A percentile compares a stretch with the other conserved stretches of the same genome.
Evolutionary conservation across 2,329 filamentous ascomycete genomes (phyloP).

Genomic region (Diaporthe ampelina): DNA sequence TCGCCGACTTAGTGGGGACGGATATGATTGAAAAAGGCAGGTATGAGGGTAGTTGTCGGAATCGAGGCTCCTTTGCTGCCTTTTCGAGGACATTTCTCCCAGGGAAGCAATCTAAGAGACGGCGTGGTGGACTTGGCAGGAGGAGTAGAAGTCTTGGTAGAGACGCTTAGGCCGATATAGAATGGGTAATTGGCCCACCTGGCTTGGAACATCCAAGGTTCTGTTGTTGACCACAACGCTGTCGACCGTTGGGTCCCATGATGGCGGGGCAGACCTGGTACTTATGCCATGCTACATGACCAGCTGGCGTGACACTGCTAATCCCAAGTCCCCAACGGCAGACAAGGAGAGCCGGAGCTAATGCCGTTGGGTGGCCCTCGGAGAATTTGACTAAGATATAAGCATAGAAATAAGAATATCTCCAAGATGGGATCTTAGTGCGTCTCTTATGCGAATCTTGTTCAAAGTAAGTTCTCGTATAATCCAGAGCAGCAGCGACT

Average conservation of each 20-base stretch:
- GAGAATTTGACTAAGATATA: background rate
- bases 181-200: slow-evolving; percentile 1
- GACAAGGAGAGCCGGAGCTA: slow-evolving; percentile 6
- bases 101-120: slow-evolving; percentile 21
- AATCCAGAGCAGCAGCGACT: background rate
- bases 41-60: slow-evolving; percentile 8
- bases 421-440: background rate
- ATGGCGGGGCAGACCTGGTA: background rate
- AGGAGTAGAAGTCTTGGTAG: slow-evolving; percentile 23
- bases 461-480: background rate
- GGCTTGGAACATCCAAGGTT: slow-evolving; percentile 10
- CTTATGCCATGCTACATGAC: background rate
- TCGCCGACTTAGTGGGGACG: slow-evolving; percentile 9
- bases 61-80: slow-evolving; percentile 15
- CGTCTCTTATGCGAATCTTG: background rate
- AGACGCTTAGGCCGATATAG: background rate
- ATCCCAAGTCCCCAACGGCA: slow-evolving; percentile 1
- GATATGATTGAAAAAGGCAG: slow-evolving; percentile 5
- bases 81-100: slow-evolving; percentile 1
- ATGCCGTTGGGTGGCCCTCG: background rate
- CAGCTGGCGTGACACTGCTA: slow-evolving; percentile 7
- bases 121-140: slow-evolving; percentile 24
- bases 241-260: background rate
- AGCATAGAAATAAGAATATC: slow-evolving; percentile 29
- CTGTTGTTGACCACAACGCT: background rate